These are phyloP conservation scores for Xanthoparmelia taractica DNA, from an alignment of 495 filamentous ascomycete genomes.

Conservation along the genomic window DNA sequence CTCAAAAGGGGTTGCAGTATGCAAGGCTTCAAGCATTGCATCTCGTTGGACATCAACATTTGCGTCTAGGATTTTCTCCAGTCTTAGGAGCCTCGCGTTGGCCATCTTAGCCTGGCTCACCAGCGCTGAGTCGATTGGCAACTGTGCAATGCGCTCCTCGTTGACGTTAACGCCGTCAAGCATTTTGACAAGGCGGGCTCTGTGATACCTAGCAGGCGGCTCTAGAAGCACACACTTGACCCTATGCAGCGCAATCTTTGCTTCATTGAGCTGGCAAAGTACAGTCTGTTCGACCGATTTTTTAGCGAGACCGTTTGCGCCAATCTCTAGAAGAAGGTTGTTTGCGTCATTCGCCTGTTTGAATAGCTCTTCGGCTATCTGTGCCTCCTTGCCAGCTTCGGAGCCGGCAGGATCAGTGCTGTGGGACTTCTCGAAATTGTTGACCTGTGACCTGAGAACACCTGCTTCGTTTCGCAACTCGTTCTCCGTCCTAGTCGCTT, in stretches of 20 bases:
- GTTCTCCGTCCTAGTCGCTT: neutral
- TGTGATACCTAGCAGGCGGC: neutral
- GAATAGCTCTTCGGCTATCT: neutral
- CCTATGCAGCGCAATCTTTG: neutral
- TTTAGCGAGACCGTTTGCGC: neutral
- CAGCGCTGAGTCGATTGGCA: neutral
- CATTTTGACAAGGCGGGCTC: neutral
- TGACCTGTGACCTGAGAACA: neutral
- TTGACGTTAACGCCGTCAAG: neutral
- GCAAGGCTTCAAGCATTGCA: neutral
- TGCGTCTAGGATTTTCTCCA: neutral
- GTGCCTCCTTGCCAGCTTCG: neutral
- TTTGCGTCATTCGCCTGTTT: neutral
- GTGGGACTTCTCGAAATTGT: neutral
- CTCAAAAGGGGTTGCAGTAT: neutral
- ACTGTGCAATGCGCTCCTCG: neutral
- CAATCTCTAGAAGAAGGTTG: neutral
- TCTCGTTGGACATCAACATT: neutral
- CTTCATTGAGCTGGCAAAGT: neutral
- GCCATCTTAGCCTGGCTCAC: neutral
- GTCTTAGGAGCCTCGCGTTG: neutral
- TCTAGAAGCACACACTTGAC: neutral
- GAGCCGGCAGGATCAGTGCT: neutral
- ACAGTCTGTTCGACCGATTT: neutral
- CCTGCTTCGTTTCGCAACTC: neutral